These are phyloP conservation scores for Heliocybe sulcata DNA, from an alignment of 1,284 basidiomycete species.

Conservation along the genomic window DNA sequence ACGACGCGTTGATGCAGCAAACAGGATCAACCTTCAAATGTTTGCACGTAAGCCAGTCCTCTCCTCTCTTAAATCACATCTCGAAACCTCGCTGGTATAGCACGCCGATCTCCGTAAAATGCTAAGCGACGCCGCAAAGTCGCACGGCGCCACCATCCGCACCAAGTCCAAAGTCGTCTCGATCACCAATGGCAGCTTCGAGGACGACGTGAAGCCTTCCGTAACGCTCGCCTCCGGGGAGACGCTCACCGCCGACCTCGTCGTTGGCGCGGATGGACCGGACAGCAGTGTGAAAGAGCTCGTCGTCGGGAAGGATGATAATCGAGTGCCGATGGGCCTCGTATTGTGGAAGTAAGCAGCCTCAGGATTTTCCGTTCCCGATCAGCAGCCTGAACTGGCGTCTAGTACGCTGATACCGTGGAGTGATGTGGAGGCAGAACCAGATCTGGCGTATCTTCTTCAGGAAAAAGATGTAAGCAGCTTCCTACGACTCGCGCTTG, in stretches of 20 bases:
- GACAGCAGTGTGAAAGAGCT: slow-evolving; percentile 13
- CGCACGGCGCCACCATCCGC: slow-evolving; percentile 16
- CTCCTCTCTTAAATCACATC: neutral
- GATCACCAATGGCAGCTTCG: slow-evolving; percentile 6
- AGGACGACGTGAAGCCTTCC: slow-evolving; percentile 10
- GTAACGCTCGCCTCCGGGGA: slow-evolving; percentile 20
- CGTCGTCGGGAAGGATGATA: slow-evolving; percentile 13
- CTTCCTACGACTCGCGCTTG: too few species aligned
- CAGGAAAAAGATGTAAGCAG: too few species aligned
- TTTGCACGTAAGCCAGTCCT: neutral
- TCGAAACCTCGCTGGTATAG: slow-evolving; percentile 8
- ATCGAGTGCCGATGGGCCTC: neutral
- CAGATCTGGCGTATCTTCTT: neutral
- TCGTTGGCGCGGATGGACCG: slow-evolving; percentile 25
- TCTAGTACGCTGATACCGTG: neutral
- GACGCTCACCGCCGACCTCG: slow-evolving; percentile 18
- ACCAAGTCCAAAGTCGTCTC: slow-evolving; percentile 10
- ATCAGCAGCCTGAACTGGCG: neutral
- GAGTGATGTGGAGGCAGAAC: neutral
- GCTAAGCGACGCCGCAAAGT: slow-evolving; percentile 15
- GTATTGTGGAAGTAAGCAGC: slow-evolving; percentile 1
- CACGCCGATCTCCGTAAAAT: slow-evolving; percentile 18
- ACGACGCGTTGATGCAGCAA: neutral
- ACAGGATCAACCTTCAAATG: neutral
- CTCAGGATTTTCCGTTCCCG: neutral